Base-by-base conservation (phyloP, 371 early-diverging fungal genomes). In the Umbelopsis sp. region DNA sequence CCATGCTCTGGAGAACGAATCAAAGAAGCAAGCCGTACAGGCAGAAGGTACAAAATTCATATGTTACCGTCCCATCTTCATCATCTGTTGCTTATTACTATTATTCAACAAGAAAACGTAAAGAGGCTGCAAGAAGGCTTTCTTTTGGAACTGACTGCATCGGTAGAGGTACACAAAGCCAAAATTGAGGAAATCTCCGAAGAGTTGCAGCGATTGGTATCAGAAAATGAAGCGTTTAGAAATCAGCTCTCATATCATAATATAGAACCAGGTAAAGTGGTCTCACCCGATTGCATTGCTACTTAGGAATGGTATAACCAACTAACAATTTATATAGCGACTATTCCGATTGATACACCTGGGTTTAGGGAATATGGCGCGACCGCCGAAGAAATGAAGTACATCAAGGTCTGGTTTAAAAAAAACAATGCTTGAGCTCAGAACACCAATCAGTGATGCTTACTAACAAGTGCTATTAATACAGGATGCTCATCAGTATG, bases 141-240 rank as follows among this genome's bases (percentile, higher is more conserved):
- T 35, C 57, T 14, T 4, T 11, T 57, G 7, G 57, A 57, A n/a
- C 35, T 57, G 57, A 32, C 57, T 16, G 35, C 57, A 14, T 29
- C 29, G 1, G 18, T 29, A 35, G 57, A 29, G 35, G 57, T 29
- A 57, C 29, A 57, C 29, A 18, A 18, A 16, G 37, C 35, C 35
- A 57, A 57, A 57, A 57, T 57, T 16, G 37, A 57, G 35, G 57
- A 57, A 57, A 35, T 57, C 35, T 57, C 57, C 57, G 57, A 57
- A 12, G 57, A 57, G 37, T 25, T 57, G 3, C 57, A 35, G 7
- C 37, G 57, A 18, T 14, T 57, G 35, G 37, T 57, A 11, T 11
- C 57, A 35, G 57, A 57, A 57, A 57, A 57, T 14, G 35, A 57
- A 14, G 57, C 57, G 7, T 35, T 57, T 18, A 29, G 57, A 35